Conservation (phyloP, 352 stramenopile genomes). For the Phytophthora aleatoria region DNA sequence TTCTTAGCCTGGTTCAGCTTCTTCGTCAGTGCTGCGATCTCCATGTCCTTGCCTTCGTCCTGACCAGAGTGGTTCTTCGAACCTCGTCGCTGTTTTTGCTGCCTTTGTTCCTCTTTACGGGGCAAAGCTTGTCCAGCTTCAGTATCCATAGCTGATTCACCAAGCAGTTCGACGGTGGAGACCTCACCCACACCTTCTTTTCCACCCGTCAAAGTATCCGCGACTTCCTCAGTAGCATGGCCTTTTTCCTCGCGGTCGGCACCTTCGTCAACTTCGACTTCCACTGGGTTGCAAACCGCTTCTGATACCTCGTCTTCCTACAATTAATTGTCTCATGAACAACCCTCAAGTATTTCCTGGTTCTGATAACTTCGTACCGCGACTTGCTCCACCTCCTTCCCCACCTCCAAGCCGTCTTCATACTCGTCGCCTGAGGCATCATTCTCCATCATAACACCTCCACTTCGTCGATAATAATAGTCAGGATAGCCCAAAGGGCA, state of each 20-base stretch:
- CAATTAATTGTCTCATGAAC: background rate
- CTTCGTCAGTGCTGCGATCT: conserved; percentile 36
- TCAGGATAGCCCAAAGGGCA: background rate
- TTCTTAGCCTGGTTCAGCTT: conserved; percentile 55
- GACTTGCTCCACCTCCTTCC: background rate
- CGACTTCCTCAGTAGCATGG: background rate
- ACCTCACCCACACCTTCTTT: too few species aligned
- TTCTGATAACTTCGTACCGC: background rate
- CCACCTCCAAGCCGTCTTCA: conserved; percentile 15
- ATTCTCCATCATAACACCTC: conserved; percentile 1
- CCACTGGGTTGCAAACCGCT: background rate
- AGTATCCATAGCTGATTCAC: background rate
- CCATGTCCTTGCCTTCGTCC: conserved; percentile 10
- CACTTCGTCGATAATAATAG: conserved; percentile 23
- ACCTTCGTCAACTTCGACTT: background rate
- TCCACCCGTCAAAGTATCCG: too few species aligned
- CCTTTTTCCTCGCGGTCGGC: background rate
- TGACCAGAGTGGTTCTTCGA: conserved; percentile 4
- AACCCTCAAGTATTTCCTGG: too few species aligned
- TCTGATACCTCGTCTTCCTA: conserved; percentile 2
- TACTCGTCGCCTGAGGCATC: conserved; percentile 7
- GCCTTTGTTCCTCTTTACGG: conserved; percentile 7
- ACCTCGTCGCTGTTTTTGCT: background rate
- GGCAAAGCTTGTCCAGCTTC: conserved; percentile 1
- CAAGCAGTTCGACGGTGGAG: background rate